Base-by-base conservation (phyloP, 768 basidiomycete genomes). In the Tephrocybe rancida region DNA sequence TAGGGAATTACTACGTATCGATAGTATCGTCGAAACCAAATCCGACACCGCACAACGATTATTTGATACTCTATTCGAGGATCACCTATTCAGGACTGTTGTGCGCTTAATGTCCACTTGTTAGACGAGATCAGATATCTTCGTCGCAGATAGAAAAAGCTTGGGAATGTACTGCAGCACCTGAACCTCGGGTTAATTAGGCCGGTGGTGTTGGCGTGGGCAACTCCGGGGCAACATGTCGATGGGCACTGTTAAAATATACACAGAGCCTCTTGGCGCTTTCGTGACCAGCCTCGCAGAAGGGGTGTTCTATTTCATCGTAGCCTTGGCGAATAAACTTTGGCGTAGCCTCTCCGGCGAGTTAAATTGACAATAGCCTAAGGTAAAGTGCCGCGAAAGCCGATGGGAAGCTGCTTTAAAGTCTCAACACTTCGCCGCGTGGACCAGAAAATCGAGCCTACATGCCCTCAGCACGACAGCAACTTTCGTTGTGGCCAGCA, bases 401-500 rank as follows among this genome's bases (percentile, higher is more conserved):
- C 35, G 35, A 37, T 37, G 35, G 35, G 35, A 37, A 37, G 8
- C 35, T 16, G 5, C 7, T 37, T 37, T 16, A 37, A 37, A 16
- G 35, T 9, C 35, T 16, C 6, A 13, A 32, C 13, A n/a, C n/a
- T n/a, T n/a, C n/a, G n/a, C n/a, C n/a, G 29, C 29, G 13, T 6
- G 29, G 35, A 16, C 4, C 35, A 8, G 14, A 37, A 37, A 37
- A 37, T 4, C 4, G 7, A 37, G n/a, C 7, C 22, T n/a, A 39
- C 25, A 34, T 25, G 30, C 2, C 32, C 44, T 11, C 21, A 27
- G 14, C 19, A 21, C 29, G 13, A 29, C 30, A 5, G 11, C 9
- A 6, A 19, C 7, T 14, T 21, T 32, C 27, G 32, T 41, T 24
- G 19, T 52, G 56, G 29, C 67, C 69, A 32, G 54, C 57, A 21